Evolutionary conservation across 2,329 filamentous ascomycete species (phyloP).

Genomic region (Aureobasidium sp.): DNA sequence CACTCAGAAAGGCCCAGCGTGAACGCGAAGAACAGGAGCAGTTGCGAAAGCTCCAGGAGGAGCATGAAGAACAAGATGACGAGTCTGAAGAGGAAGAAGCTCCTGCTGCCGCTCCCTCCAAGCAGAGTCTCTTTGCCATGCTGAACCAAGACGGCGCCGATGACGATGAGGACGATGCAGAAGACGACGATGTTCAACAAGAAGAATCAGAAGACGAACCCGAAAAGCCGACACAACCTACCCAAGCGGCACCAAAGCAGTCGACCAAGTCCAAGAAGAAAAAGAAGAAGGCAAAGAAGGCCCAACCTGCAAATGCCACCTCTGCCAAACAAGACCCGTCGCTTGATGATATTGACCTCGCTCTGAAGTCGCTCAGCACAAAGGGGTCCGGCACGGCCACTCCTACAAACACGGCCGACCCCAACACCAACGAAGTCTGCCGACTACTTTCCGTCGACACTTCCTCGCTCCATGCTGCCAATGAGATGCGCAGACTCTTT

Average conservation of each 20-base stretch:
- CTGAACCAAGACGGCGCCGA: slow-evolving; percentile 33
- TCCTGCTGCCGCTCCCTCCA: slow-evolving; percentile 17
- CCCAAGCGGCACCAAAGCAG: background rate
- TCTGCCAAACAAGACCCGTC: slow-evolving; percentile 20
- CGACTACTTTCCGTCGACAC: slow-evolving; percentile 54
- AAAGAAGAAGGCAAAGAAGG: slow-evolving; percentile 54
- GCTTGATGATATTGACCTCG: slow-evolving; percentile 58
- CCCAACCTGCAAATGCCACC: slow-evolving; percentile 17
- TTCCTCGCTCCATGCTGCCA: slow-evolving; percentile 70
- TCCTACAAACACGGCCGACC: slow-evolving; percentile 21
- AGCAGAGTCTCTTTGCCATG: slow-evolving; percentile 40
- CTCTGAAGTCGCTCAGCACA: slow-evolving; percentile 48
- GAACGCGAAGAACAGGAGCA: slow-evolving; percentile 51
- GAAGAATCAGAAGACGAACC: slow-evolving; percentile 27
- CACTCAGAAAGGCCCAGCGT: slow-evolving; percentile 54
- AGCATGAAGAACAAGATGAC: slow-evolving; percentile 26
- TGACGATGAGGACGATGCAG: slow-evolving; percentile 30
- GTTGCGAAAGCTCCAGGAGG: slow-evolving; percentile 29
- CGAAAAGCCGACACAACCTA: slow-evolving; percentile 13
- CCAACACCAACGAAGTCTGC: slow-evolving; percentile 40
- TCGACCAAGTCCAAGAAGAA: slow-evolving; percentile 29
- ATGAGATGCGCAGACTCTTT: slow-evolving; percentile 80
- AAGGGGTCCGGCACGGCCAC: slow-evolving; percentile 20
- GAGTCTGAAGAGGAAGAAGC: slow-evolving; percentile 24
- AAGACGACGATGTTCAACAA: slow-evolving; percentile 25